Conservation (phyloP, 306 rosid genomes). For the Datisca glomerata region DNA sequence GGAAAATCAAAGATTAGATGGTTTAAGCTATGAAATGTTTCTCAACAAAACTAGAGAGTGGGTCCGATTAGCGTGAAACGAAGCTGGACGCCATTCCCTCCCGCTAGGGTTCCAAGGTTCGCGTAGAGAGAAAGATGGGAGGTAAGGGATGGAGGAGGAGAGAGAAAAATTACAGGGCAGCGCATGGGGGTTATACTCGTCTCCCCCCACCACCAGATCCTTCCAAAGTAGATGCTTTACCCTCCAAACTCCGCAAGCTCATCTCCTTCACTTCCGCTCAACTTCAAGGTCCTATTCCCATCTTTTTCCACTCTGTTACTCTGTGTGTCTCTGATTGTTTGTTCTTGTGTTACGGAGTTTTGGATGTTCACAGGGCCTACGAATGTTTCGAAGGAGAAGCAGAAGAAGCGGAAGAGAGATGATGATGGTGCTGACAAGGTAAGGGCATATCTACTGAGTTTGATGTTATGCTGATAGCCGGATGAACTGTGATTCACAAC, state of each 20-base stretch:
- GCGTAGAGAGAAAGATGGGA: constrained; percentile 33
- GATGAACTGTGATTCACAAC: background rate
- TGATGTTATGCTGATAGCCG: background rate
- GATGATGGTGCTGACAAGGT: constrained; percentile 19
- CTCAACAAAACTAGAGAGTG: too few species aligned
- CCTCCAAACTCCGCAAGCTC: constrained; percentile 63
- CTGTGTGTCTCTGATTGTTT: background rate
- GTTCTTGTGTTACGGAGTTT: background rate
- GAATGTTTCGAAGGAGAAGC: constrained; percentile 12
- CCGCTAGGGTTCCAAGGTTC: background rate
- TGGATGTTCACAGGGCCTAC: constrained; percentile 27
- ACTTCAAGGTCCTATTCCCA: constrained; percentile 21
- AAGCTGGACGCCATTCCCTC: too few species aligned
- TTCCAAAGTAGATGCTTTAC: constrained; percentile 47
- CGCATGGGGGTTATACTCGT: constrained; percentile 57
- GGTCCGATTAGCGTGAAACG: too few species aligned
- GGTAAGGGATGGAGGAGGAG: constrained; percentile 63
- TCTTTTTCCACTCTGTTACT: background rate
- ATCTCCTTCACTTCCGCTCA: constrained; percentile 37
- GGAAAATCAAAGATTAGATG: too few species aligned
- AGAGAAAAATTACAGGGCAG: constrained; percentile 73
- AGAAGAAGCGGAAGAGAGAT: constrained; percentile 18
- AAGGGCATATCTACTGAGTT: constrained; percentile 1
- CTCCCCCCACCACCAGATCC: constrained; percentile 86
- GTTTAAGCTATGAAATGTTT: too few species aligned